phyloP scores from a whole-genome alignment of 2,329 filamentous ascomycete species.

The Diaporthe sp. region DNA sequence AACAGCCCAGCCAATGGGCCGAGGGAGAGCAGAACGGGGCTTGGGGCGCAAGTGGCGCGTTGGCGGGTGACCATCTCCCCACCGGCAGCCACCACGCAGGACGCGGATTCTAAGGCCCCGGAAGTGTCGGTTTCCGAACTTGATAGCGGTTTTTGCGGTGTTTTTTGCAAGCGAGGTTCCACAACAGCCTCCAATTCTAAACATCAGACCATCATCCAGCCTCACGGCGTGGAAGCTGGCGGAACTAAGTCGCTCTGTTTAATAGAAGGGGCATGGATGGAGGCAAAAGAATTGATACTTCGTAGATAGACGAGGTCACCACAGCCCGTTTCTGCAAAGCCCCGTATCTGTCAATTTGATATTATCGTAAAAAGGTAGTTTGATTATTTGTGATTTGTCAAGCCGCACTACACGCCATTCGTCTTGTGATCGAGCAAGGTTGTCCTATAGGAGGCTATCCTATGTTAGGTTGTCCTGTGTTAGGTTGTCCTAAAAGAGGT shows the following conservation, averaged over 20 bases:
- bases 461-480: too few relatives aligned
- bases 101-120: not conserved
- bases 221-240: not conserved
- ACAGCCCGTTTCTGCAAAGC: not conserved
- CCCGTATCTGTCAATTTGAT: not conserved
- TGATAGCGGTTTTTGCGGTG: not conserved
- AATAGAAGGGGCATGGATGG: too few relatives aligned
- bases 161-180: not conserved
- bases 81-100: not conserved
- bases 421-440: too few relatives aligned
- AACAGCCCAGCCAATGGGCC: not conserved
- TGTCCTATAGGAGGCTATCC: too few relatives aligned
- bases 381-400: not conserved
- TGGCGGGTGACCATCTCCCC: not conserved
- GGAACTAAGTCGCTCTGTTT: too few relatives aligned
- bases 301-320: not conserved
- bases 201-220: not conserved
- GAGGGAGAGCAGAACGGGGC: not conserved
- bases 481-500: too few relatives aligned
- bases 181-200: not conserved
- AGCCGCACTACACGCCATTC: not conserved
- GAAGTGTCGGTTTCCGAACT: not conserved
- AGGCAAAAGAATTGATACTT: not conserved
- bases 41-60: not conserved
- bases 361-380: not conserved